Evolutionary conservation across 768 basidiomycete species (phyloP).

Genomic region (Gloeostereum incarnatum): DNA sequence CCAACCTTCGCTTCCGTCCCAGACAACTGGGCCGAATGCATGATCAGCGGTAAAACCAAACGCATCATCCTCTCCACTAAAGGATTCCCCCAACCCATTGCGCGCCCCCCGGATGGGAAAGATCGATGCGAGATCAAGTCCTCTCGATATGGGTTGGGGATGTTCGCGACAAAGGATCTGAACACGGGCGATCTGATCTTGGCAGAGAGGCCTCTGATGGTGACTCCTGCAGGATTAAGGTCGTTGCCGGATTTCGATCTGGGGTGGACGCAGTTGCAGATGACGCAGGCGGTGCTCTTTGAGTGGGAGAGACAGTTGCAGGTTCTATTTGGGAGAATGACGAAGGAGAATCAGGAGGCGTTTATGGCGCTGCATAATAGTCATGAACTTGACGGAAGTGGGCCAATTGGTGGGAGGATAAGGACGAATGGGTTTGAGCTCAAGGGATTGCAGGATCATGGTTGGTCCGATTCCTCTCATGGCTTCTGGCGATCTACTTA

Average conservation of each 20-base stretch:
- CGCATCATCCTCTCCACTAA: neutral
- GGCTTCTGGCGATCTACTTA: neutral
- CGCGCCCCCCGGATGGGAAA: neutral
- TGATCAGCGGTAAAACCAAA: neutral
- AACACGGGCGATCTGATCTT: constrained; percentile 7
- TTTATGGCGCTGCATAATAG: constrained; percentile 17
- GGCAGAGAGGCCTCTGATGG: constrained; percentile 6
- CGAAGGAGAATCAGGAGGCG: constrained; percentile 10
- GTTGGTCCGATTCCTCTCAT: neutral
- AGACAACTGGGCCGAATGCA: constrained; percentile 1
- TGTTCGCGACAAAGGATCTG: constrained; percentile 7
- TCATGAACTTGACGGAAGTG: constrained; percentile 20
- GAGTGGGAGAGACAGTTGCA: constrained; percentile 7
- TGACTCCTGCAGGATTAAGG: constrained; percentile 1
- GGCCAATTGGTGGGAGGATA: constrained; percentile 17
- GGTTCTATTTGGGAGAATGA: constrained; percentile 13
- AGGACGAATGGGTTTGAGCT: constrained; percentile 19
- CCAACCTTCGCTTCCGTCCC: neutral
- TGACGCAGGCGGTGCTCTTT: neutral
- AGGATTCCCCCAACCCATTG: neutral
- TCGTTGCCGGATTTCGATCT: neutral
- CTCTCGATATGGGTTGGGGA: constrained; percentile 5
- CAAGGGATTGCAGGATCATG: neutral
- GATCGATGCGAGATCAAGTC: neutral
- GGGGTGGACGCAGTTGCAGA: neutral